Base-by-base conservation (phyloP, 1,284 basidiomycete genomes). In the Schizopora paradoxa region DNA sequence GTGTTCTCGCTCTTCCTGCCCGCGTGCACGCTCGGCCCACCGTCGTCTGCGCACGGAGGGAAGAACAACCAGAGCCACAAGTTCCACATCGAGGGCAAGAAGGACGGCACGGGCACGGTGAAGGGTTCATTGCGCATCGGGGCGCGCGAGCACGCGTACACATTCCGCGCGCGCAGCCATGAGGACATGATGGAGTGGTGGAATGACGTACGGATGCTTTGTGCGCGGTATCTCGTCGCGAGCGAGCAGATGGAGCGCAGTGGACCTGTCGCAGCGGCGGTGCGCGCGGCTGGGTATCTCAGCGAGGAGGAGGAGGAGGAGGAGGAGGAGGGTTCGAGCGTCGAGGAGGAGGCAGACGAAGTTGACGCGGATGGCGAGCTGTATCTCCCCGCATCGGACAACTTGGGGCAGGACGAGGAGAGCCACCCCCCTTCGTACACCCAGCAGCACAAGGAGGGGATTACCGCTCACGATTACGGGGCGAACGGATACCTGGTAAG, bases 161-260 rank as follows among this genome's bases (percentile, higher is more conserved):
- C 84, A 37, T 98, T 99, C 77, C 80, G 93, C 42, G 80, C 89
- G 35, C 74, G 94, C 53, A 86, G 81, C 55, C 82, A 91, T 60
- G 94, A 98, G 56, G 95, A 97, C 61, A 92, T 98, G 90, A 94
- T 98, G 91, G 95, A 98, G 69, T 97, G 96, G 89, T 99, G 96
- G 95, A 98, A 98, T 66, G 96, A 98, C 65, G 76, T 96, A 45
- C 76, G 93, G 58, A 96, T 98, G 91, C 75, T 99, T 48, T 94
- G 91, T 61, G 93, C 94, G 49, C 74, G 95, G 54, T 99, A 98
- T 67, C 78, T 99, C 47, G 92, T 97, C 45, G 91, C 93, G 41
- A 90, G 86, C 53, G 95, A 98, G 72, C 79, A 85, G 62, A 90
- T 98, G 72, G 91, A 97, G 69, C 74, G 95, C 44, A 84, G 83